These are phyloP conservation scores for Flaveria linearis DNA, from an alignment of 129 eudicot genomes.

Conservation along the genomic window DNA sequence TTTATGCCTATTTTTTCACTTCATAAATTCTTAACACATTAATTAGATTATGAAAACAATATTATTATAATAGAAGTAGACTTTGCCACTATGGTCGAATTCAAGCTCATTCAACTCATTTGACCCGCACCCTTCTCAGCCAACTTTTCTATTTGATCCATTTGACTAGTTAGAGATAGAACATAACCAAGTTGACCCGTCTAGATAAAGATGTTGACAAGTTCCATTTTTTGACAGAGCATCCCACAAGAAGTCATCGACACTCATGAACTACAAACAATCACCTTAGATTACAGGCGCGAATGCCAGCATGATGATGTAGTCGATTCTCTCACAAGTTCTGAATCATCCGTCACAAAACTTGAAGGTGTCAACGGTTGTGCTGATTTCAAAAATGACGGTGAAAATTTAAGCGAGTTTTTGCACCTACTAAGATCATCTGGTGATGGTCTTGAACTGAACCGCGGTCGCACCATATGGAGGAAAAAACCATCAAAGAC, in stretches of 20 bases:
- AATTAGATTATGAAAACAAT: neutral
- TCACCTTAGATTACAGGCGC: constrained; percentile 86
- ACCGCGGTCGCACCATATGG: constrained; percentile 86
- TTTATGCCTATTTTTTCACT: neutral
- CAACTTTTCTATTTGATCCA: neutral
- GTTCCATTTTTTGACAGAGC: constrained; percentile 49
- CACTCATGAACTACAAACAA: constrained; percentile 79
- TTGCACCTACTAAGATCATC: constrained; percentile 78
- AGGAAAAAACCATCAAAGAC: constrained; percentile 64
- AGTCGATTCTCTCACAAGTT: constrained; percentile 86
- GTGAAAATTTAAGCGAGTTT: constrained; percentile 44
- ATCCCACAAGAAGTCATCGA: constrained; percentile 87
- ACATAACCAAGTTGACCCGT: neutral
- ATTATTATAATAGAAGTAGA: neutral
- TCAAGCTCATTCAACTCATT: neutral
- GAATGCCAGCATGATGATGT: constrained; percentile 87
- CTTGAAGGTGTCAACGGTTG: constrained; percentile 58
- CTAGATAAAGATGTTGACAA: neutral
- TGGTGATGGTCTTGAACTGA: constrained; percentile 67
- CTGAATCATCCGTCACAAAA: constrained; percentile 39
- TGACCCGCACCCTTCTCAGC: neutral
- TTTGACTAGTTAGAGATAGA: neutral
- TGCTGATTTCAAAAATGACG: constrained; percentile 35
- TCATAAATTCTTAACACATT: neutral
- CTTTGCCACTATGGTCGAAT: neutral